These are phyloP conservation scores for Dictyostelium discoideum DNA, from an alignment of 78 protist genomes.

Conservation along the genomic window dicty_2.7 NC_007088.5:3269001-3269500, in stretches of 20 bases:
- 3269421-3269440: neutral
- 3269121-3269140: neutral
- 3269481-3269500: neutral
- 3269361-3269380: neutral
- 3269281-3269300: constrained; percentile 1
- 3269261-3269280: neutral
- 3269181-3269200: neutral
- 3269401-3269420: neutral
- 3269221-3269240: constrained; percentile 1
- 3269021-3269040: neutral
- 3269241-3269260: neutral
- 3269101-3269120: too few species aligned
- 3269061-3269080: neutral
- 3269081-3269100: too few species aligned
- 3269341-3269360: neutral
- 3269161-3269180: neutral
- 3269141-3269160: neutral
- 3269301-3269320: neutral
- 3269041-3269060: neutral
- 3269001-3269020: neutral
- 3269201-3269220: neutral
- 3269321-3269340: neutral
- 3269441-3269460: neutral
- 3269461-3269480: neutral
- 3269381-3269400: neutral